Evolutionary conservation across 768 basidiomycete species (phyloP), one percentile per base, ranked within the genome.

Genomic region (Naganishia vaughanmartiniae): DNA sequence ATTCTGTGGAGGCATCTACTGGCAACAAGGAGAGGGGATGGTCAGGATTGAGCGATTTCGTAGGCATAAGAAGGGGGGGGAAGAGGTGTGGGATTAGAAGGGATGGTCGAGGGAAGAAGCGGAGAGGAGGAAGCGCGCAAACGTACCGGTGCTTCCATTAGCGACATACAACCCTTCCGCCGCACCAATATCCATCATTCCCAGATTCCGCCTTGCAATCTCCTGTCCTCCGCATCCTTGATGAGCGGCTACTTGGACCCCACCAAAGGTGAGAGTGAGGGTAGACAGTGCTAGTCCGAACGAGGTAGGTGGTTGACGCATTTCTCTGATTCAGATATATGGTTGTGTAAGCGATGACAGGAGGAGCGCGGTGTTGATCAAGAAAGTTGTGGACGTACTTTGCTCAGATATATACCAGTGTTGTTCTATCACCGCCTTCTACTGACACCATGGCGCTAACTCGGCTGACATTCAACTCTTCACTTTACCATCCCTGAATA

Each of bases 1-100:
- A 83, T 65, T 81, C 78, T 19, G 66, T 19, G 1, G 30, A 28
- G 7, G 77, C 71, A 54, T 81, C 80, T 51, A 55, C 33, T 4
- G 42, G 36, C 36, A 36, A 34, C 12, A 56, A 12, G 30, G 33
- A 30, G 33, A 4, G 55, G 10, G 14, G 12, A 12, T 36, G 36
- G 36, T 36, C 36, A 36, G n/a, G n/a, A n/a, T n/a, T n/a, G n/a
- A n/a, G n/a, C n/a, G n/a, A n/a, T n/a, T n/a, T n/a, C n/a, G n/a
- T n/a, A n/a, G n/a, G n/a, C n/a, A n/a, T n/a, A 36, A 6, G 5
- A 7, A 15, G 42, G 42, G 7, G 14, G 2, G 17, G 15, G 42
- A 42, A 2, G 42, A 7, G 15, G 15, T 42, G 5, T 42, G 14
- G 42, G 2, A 7, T 66, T 21, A 14, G 48, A 31, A 21, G n/a